Conservation (phyloP, 2,329 filamentous ascomycete genomes). For the Penicillium sclerotiorum region DNA sequence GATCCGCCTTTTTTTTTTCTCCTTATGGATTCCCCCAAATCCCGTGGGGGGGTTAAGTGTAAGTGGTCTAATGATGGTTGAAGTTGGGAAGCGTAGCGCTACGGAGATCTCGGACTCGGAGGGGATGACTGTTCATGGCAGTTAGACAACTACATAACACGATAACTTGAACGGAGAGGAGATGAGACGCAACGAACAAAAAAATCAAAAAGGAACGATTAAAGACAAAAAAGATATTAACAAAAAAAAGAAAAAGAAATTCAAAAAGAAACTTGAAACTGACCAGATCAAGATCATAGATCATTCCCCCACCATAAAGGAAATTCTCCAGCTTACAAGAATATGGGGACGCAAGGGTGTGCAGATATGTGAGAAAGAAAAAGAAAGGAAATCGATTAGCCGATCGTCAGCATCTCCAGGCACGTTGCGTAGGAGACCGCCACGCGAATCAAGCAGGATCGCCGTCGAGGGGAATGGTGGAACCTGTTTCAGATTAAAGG, state of each 20-base stretch:
- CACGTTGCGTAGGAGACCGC: slow-evolving; percentile 11
- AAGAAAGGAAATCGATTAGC: slow-evolving; percentile 20
- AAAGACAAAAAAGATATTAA: slow-evolving; percentile 1
- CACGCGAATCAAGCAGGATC: slow-evolving; percentile 14
- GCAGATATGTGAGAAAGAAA: slow-evolving; percentile 13
- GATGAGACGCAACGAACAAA: too few species aligned
- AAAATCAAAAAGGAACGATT: neutral
- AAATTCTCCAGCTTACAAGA: too few species aligned
- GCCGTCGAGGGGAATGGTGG: slow-evolving; percentile 10
- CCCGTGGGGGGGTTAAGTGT: slow-evolving; percentile 11
- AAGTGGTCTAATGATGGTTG: slow-evolving; percentile 10
- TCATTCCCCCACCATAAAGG: neutral
- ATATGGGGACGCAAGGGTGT: slow-evolving; percentile 23
- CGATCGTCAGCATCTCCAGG: slow-evolving; percentile 23
- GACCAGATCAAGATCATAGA: too few species aligned
- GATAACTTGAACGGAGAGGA: too few species aligned
- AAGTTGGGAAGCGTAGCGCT: slow-evolving; percentile 17
- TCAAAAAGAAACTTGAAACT: slow-evolving; percentile 1
- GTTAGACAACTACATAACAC: too few species aligned
- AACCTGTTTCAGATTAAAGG: slow-evolving; percentile 16
- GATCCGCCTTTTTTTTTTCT: slow-evolving; percentile 20
- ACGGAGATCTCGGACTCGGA: slow-evolving; percentile 21
- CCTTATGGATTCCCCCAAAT: slow-evolving; percentile 16
- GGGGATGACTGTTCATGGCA: slow-evolving; percentile 6
- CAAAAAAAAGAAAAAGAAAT: slow-evolving; percentile 1